Percentiles rank a stretch among this genome's conserved stretches.
Conservation (phyloP, 192 early-diverging fungal genomes). For the Podila verticillata region DNA sequence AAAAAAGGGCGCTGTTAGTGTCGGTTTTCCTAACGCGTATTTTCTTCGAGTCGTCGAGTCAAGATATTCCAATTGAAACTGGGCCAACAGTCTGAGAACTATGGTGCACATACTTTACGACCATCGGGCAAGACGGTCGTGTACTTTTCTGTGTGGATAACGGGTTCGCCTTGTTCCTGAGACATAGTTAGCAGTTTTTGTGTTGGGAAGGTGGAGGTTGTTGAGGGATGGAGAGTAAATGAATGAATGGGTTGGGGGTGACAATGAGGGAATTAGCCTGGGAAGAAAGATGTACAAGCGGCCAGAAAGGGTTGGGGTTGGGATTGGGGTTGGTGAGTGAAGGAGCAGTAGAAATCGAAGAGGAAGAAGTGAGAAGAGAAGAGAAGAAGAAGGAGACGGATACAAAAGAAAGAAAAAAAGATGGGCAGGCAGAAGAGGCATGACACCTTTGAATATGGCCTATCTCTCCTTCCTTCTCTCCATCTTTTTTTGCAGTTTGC, state of each 20-base stretch:
- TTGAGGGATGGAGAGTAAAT: constrained; percentile 3
- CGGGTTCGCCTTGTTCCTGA: constrained; percentile 41
- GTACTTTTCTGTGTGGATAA: constrained; percentile 32
- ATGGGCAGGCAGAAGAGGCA: not conserved
- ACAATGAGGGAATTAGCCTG: not conserved
- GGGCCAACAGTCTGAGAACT: not conserved
- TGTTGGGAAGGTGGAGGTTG: not conserved
- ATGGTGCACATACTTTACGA: constrained; percentile 15
- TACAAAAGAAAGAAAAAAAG: constrained; percentile 7
- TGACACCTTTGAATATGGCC: no score
- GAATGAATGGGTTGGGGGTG: not conserved
- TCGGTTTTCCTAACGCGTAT: not conserved
- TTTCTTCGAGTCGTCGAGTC: not conserved
- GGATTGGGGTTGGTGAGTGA: not conserved
- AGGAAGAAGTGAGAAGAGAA: not conserved
- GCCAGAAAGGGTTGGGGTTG: not conserved
- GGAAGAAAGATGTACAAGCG: not conserved
- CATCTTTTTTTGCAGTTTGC: no score
- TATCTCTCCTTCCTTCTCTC: no score
- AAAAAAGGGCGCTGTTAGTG: not conserved
- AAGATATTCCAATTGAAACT: not conserved
- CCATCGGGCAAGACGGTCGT: constrained; percentile 41
- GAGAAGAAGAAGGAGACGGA: not conserved
- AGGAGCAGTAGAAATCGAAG: not conserved
- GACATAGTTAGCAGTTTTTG: not conserved